These are phyloP conservation scores for Lanzia echinophila DNA, from an alignment of 2,329 filamentous ascomycete genomes.

Conservation along the genomic window DNA sequence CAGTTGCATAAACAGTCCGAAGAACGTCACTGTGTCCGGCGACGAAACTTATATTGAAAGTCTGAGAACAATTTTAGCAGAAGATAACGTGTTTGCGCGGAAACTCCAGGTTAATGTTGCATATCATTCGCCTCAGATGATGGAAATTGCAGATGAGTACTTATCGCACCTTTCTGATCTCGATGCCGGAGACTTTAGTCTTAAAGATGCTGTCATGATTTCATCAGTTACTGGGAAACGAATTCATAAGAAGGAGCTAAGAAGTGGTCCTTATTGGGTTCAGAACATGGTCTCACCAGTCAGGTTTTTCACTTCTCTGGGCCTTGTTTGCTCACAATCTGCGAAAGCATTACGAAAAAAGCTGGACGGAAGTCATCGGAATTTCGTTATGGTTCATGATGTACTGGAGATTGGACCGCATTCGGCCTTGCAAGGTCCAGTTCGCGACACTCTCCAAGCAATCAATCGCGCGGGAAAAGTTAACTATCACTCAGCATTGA, in stretches of 20 bases:
- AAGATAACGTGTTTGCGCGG: constrained; percentile 28
- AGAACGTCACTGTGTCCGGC: constrained; percentile 20
- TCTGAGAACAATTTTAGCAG: constrained; percentile 6
- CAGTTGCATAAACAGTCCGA: constrained; percentile 29
- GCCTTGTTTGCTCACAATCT: background rate
- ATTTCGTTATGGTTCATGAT: background rate
- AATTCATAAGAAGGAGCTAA: background rate
- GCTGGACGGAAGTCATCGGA: background rate
- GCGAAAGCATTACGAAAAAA: background rate
- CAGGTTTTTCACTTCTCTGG: constrained; percentile 27
- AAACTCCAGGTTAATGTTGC: constrained; percentile 33
- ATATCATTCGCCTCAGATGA: constrained; percentile 35
- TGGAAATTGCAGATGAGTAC: constrained; percentile 22
- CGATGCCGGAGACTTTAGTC: background rate
- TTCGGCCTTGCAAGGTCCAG: constrained; percentile 4
- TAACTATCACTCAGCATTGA: background rate
- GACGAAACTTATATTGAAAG: constrained; percentile 5
- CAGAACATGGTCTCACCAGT: constrained; percentile 40
- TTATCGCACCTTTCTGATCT: background rate
- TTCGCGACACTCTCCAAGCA: background rate
- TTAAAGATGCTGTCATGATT: constrained; percentile 34
- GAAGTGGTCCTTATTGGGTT: constrained; percentile 36
- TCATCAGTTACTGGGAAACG: constrained; percentile 5
- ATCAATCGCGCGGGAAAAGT: background rate
- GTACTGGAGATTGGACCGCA: constrained; percentile 16